Evolutionary conservation across 2,329 filamentous ascomycete species (phyloP), one percentile per base, ranked within the genome.

Genomic region (Stylonectria norvegica): DNA sequence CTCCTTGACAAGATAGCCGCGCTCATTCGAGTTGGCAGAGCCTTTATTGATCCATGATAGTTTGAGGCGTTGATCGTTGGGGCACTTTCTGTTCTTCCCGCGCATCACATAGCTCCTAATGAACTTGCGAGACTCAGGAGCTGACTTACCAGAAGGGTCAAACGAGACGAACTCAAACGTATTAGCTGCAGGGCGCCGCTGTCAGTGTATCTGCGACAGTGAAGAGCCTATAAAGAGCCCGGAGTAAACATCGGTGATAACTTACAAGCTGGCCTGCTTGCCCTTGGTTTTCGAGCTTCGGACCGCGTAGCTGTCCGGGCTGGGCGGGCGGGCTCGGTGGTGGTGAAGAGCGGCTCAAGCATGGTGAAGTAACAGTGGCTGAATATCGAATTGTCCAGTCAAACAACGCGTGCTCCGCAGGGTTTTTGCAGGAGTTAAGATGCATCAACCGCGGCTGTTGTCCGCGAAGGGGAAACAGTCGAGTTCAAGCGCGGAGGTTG

Each of bases 21-120:
- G n/a, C 22, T 25, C 7, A 25, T 25, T 7, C 7, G 22, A 25
- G 7, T 25, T 12, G 22, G 12, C 22, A n/a, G n/a, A n/a, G 7
- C 22, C 22, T 10, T 20, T 17, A 1, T 43, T 38, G 7, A 20
- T 7, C 11, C 20, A 20, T 15, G 36, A 9, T 2, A 20, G 18
- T 2, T 25, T 5, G 4, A 20, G 25, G 10, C 3, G 29, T 6
- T 34, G 23, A 10, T 14, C 9, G 1, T 3, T 5, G 4, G 23
- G 30, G 8, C 35, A 42, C 42, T 52, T 56, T 4, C 42, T 53
- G 18, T 57, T 57, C 47, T 57, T 57, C 10, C 55, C 55, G 7
- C 50, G 50, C 55, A 57, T 57, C n/a, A 56, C 54, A 49, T 54
- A 40, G 23, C 56, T 57, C 9, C 55, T 47, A 41, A 57, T 56